A percentile compares a stretch with the other conserved stretches of the same genome.
These are phyloP conservation scores for Cyclotella cryptica DNA, from an alignment of 108 stramenopile genomes.

Conservation along the genomic window DNA sequence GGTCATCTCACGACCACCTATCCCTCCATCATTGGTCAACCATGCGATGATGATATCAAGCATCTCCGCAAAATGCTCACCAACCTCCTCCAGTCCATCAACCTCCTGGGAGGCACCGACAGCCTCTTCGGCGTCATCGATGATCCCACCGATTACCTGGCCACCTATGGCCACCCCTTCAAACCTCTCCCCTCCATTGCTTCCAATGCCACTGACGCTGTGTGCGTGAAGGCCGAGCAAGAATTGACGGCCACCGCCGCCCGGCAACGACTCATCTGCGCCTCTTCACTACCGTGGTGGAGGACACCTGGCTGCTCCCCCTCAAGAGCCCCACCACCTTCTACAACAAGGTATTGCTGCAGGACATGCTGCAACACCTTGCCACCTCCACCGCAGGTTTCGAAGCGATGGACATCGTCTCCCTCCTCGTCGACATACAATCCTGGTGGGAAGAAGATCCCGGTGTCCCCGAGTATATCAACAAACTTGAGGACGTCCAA, in stretches of 20 bases:
- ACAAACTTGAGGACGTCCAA: background rate
- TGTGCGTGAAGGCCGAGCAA: background rate
- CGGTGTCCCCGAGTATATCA: no score
- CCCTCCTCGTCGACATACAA: background rate
- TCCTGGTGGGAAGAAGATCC: no score
- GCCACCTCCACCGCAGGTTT: background rate
- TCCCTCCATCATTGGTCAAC: slow-evolving; percentile 2
- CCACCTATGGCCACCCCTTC: background rate
- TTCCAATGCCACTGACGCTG: background rate
- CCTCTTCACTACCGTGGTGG: background rate
- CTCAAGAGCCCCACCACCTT: slow-evolving; percentile 1
- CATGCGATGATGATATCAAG: background rate
- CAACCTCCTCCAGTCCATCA: slow-evolving; percentile 5
- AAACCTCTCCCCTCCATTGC: background rate
- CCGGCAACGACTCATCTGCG: background rate
- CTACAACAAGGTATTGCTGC: slow-evolving; percentile 4
- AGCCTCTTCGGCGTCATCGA: background rate
- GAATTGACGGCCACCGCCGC: background rate
- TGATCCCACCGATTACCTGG: background rate
- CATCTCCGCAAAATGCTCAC: slow-evolving; percentile 3
- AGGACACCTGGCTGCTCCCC: slow-evolving; percentile 6
- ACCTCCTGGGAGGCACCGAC: background rate
- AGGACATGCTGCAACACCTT: background rate
- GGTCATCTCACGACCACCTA: background rate
- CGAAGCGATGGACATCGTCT: background rate